Evolutionary conservation across 257 asterid species (phyloP).

Genomic region (Thymus mandschuricus): DNA sequence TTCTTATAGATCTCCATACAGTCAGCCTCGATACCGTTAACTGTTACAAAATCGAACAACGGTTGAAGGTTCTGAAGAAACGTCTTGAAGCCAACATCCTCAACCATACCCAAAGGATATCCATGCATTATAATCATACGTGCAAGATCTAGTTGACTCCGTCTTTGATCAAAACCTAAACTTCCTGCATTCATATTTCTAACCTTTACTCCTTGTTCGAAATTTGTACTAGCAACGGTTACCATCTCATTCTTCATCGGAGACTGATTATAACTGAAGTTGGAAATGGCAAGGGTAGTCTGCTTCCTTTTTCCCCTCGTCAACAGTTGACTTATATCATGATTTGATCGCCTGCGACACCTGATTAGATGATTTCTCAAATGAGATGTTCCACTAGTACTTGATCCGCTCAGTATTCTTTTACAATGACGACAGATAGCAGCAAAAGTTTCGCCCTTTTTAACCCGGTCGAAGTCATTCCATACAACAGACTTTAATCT

Average conservation of each 20-base stretch:
- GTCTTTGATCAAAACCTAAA: slow-evolving; percentile 60
- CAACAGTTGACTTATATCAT: slow-evolving; percentile 59
- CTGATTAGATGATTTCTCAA: slow-evolving; percentile 89
- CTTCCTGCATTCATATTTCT: slow-evolving; percentile 43
- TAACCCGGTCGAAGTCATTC: slow-evolving; percentile 95
- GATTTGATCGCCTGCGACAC: slow-evolving; percentile 76
- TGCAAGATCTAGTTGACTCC: slow-evolving; percentile 76
- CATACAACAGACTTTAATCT: slow-evolving; percentile 88
- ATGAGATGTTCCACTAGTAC: slow-evolving; percentile 96
- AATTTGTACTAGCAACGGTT: slow-evolving; percentile 50
- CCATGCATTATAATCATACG: slow-evolving; percentile 94
- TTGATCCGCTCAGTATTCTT: slow-evolving; percentile 90
- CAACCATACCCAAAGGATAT: slow-evolving; percentile 86
- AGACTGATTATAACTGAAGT: slow-evolving; percentile 45
- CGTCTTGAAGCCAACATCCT: slow-evolving; percentile 76
- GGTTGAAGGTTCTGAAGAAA: slow-evolving; percentile 90
- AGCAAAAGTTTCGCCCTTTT: slow-evolving; percentile 72
- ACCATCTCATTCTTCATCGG: slow-evolving; percentile 56
- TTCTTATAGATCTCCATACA: slow-evolving; percentile 71
- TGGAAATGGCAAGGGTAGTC: slow-evolving; percentile 50
- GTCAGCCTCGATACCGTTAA: slow-evolving; percentile 68
- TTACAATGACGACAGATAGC: slow-evolving; percentile 91
- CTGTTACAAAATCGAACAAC: slow-evolving; percentile 65
- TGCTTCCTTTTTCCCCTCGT: slow-evolving; percentile 81
- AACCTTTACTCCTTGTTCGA: slow-evolving; percentile 49